Base-by-base conservation (phyloP, 169 alveolate species). In the Plasmodium relictum region DNA sequence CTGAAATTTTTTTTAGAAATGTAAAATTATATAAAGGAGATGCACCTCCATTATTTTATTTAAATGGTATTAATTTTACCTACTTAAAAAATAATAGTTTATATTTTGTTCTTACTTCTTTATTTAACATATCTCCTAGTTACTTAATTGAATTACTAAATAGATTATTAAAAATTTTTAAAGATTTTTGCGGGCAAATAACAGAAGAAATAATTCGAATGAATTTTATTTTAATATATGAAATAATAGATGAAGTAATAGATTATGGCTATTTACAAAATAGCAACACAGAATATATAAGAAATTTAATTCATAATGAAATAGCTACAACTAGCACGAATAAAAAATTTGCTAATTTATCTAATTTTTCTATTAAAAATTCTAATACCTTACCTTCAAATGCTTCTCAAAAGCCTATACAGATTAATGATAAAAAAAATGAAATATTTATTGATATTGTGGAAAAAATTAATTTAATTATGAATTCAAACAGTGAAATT, bases 161-260 rank as follows among this genome's bases (percentile, higher is more conserved):
- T 78, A 88, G 98, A 31, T 93, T 98, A 87, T 96, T 96, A 66
- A 97, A 95, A 92, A 93, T 94, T 62, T 91, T 94, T 74, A 91
- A 93, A 88, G 99, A 98, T 91, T 98, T 97, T 93, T 97, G 99
- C 88, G 99, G 99, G 14, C 97, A 97, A 8, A 96, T 99, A 69
- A 98, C 94, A 83, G 99, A 98, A 95, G 99, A 99, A 92, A 92
- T 97, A n/a, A 94, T 98, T 6, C 92, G 99, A 80, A 95, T 95
- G 74, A 99, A 99, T 91, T 99, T 99, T 91, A 96, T 98, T 22
- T 89, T 99, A 54, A 97, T 98, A 7, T 98, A 99, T 91, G 99
- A 99, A 94, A 91, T 98, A 37, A 90, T 99, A 12, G 99, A 99
- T 91, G 99, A 98, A 92, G 91, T 97, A 71, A 92, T 97, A 52